Evolutionary conservation across 768 basidiomycete genomes (phyloP).

Genomic region (Russula dissimulans): DNA sequence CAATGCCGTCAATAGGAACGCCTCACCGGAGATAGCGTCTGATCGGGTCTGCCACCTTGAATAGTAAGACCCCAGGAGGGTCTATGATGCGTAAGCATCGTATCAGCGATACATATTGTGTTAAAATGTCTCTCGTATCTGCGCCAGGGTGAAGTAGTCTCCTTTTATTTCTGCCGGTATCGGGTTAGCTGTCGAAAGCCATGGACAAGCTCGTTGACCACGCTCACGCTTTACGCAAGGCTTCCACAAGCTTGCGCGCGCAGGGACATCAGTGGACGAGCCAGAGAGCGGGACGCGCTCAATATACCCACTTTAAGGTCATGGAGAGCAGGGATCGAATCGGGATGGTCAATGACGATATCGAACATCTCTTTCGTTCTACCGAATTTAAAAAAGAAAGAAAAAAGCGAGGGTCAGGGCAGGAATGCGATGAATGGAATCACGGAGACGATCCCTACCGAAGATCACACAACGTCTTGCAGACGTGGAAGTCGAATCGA

Average conservation of each 20-base stretch:
- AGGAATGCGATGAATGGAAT: too few relatives aligned
- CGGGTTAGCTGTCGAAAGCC: neutral
- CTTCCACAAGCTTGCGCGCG: conserved; percentile 47
- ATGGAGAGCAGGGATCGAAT: conserved; percentile 72
- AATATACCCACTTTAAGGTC: conserved; percentile 63
- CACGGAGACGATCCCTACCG: conserved; percentile 38
- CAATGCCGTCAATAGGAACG: neutral
- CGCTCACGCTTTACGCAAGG: conserved; percentile 73
- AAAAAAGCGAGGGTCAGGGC: neutral
- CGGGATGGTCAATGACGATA: conserved; percentile 91
- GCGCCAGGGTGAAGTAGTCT: conserved; percentile 93
- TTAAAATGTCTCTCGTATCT: conserved; percentile 83
- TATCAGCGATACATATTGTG: conserved; percentile 88
- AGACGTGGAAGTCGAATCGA: conserved; percentile 86
- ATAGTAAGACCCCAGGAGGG: conserved; percentile 85
- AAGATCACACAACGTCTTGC: conserved; percentile 82
- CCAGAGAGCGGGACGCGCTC: neutral
- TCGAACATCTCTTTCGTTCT: conserved; percentile 85
- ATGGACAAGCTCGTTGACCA: neutral
- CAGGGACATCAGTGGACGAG: neutral
- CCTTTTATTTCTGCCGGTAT: conserved; percentile 54
- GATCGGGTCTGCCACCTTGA: conserved; percentile 90
- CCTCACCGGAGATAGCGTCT: conserved; percentile 74
- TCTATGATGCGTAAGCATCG: conserved; percentile 85
- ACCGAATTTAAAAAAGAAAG: neutral